Evolutionary conservation across 805 yeast genomes (phyloP), one percentile per base, ranked within the genome.

Genomic region (Starmerella powellii): DNA sequence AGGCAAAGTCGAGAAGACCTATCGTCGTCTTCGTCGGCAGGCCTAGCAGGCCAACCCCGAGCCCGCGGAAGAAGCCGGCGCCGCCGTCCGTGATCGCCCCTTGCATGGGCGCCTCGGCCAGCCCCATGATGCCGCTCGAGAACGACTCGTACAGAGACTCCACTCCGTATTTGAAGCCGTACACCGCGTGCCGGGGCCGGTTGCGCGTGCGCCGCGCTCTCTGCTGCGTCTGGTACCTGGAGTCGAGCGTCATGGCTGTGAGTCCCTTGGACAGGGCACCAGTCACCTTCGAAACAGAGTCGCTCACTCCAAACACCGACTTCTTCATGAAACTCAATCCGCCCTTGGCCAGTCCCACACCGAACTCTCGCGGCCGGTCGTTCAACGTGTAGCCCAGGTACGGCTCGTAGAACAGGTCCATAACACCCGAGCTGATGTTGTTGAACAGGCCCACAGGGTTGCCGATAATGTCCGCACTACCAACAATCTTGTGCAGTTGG

Each of bases 401-500:
- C 3, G 99, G 99, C 57, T 88, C 97, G 58, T 91, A 91, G 60
- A 91, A 91, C 16, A 91, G 80, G 60, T 91, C 99, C 74, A 86
- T 73, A 10, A 91, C 91, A 40, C 99, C 99, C 0, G 96, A 85
- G 44, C 94, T 78, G 44, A 91, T 67, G 52, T 86, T 87, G 59
- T 84, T 91, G 66, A 91, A 91, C 47, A 91, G 65, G 1, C 98
- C 98, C 23, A 93, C 97, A 0, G 99, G 99, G 52, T 93, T 91
- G 18, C 98, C 99, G 38, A 91, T 64, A 51, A 91, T 75, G 62
- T 93, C 98, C 0, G 97, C 98, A 16, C 95, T 85, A 0, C 99
- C 99, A 27, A 93, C 65, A 34, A 91, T 78, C 59, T 85, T 86
- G 63, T 91, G 94, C 27, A 91, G 66, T 61, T 91, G 98, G 57